phyloP scores from a whole-genome alignment of 1,139 yeast species.

The Torulaspora globosa region DNA sequence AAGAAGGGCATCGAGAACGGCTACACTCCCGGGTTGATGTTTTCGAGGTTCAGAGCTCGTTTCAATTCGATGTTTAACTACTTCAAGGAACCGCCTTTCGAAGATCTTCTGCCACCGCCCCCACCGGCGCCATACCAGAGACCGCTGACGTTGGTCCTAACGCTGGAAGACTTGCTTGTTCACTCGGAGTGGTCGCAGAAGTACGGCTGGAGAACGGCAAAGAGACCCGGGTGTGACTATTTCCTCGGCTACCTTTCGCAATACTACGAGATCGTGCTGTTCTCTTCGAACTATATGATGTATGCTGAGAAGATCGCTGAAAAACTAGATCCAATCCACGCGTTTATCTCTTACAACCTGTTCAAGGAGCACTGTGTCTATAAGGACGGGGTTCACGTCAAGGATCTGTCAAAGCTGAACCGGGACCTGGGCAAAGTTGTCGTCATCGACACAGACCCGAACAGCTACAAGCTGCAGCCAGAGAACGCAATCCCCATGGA shows the following conservation, averaged over 20 bases:
- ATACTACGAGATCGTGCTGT: conserved; percentile 91
- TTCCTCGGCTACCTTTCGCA: conserved; percentile 91
- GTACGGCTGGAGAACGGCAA: conserved; percentile 97
- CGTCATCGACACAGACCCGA: conserved; percentile 72
- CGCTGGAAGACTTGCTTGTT: conserved; percentile 82
- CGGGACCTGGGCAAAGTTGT: conserved; percentile 83
- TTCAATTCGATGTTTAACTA: conserved; percentile 71
- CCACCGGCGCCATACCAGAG: conserved; percentile 92
- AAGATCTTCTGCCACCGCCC: conserved; percentile 85
- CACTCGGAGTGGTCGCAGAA: conserved; percentile 91
- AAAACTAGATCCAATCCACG: conserved; percentile 90
- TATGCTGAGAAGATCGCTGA: conserved; percentile 80
- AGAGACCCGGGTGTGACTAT: conserved; percentile 97
- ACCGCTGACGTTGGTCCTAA: conserved; percentile 83
- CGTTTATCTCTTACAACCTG: conserved; percentile 79
- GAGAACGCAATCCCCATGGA: conserved; percentile 82
- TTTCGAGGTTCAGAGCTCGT: conserved; percentile 66
- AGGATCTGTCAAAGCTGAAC: conserved; percentile 83
- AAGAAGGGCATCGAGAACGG: conserved; percentile 60
- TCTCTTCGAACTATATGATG: conserved; percentile 80
- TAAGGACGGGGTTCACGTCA: conserved; percentile 78
- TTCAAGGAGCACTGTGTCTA: conserved; percentile 85
- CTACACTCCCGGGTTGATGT: conserved; percentile 60
- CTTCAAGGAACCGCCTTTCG: conserved; percentile 91
- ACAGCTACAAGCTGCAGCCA: conserved; percentile 76